Percentiles rank a stretch among this genome's conserved stretches.
These are phyloP conservation scores for Penicillium crystallinum DNA, from an alignment of 495 filamentous ascomycete genomes.

Conservation along the genomic window DNA sequence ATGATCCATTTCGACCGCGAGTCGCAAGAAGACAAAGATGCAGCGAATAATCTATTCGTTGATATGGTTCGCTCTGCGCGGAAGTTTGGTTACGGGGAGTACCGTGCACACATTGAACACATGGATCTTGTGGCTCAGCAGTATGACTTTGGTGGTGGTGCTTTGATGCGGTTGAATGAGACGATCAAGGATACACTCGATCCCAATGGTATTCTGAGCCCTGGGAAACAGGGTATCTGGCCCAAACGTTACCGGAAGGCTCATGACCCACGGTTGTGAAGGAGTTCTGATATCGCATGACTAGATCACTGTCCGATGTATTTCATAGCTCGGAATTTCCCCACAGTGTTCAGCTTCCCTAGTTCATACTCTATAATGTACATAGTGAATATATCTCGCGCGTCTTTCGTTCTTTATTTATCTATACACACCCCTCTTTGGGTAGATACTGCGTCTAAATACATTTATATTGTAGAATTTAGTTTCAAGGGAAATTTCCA, in stretches of 20 bases:
- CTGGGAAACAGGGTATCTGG: constrained; percentile 54
- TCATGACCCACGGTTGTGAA: constrained; percentile 1
- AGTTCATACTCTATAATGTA: too few relatives aligned
- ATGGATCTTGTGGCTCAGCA: constrained; percentile 50
- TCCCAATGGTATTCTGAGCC: constrained; percentile 54
- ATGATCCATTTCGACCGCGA: constrained; percentile 53
- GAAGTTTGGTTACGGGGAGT: constrained; percentile 42
- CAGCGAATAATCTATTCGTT: constrained; percentile 37
- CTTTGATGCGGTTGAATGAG: constrained; percentile 51
- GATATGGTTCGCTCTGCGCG: constrained; percentile 43
- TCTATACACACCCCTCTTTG: too few relatives aligned
- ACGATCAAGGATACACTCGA: constrained; percentile 53
- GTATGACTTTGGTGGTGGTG: constrained; percentile 50
- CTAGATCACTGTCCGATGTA: too few relatives aligned
- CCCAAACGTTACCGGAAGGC: constrained; percentile 38
- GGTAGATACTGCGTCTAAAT: too few relatives aligned
- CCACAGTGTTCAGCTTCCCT: too few relatives aligned
- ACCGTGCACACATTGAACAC: constrained; percentile 52
- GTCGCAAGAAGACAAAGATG: constrained; percentile 30
- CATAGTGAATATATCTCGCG: too few relatives aligned
- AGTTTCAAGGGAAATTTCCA: too few relatives aligned
- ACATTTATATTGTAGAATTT: too few relatives aligned
- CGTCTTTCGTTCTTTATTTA: too few relatives aligned
- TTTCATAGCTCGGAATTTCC: too few relatives aligned
- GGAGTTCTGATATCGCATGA: not conserved